Evolutionary conservation across 2,329 filamentous ascomycete genomes (phyloP), one percentile per base, ranked within the genome.

Genomic region (Fusarium metavorans): DNA sequence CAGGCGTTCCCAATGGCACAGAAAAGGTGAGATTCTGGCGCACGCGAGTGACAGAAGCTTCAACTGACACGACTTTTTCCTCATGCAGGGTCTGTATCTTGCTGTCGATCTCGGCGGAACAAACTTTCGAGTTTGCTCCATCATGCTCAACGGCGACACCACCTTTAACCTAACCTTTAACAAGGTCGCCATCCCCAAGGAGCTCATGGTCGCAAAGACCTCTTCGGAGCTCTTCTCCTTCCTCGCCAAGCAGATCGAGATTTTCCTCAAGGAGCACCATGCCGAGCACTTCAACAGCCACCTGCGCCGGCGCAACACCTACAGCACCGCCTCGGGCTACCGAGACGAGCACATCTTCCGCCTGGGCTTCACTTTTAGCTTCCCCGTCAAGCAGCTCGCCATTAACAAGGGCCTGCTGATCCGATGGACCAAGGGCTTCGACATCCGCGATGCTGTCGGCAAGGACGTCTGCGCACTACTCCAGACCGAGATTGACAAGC

Each of bases 401-500:
- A 98, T 99, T 82, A 98, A 98, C 88, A 96, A 95, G 85, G 97
- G 97, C 71, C 93, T 92, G 67, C 88, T 99, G 64, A 97, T 98
- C 84, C 92, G 97, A 77, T 99, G 97, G 97, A 99, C 97, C 67
- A 99, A 99, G 87, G 97, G 97, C 62, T 99, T 98, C 82, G 95
- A 98, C 81, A 98, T 99, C 76, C 90, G 92, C n/a, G 97, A 98
- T 81, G 94, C 95, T 1, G 84, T 99, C 68, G 97, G 96, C 78
- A 93, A 98, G 84, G 97, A 99, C 82, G 95, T 99, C 35, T 99
- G 97, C 83, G 92, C 91, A 48, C 86, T 99, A 72, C 88, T 99
- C 39, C 97, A 99, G 84, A 86, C 87, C 23, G 97, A 98, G 83
- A 95, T 99, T 78, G 95, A 98, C 84, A 91, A 91, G 70, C 90